These are phyloP conservation scores for Piromyces sp. DNA, from an alignment of 192 early-diverging fungal genomes.

Conservation along the genomic window DNA sequence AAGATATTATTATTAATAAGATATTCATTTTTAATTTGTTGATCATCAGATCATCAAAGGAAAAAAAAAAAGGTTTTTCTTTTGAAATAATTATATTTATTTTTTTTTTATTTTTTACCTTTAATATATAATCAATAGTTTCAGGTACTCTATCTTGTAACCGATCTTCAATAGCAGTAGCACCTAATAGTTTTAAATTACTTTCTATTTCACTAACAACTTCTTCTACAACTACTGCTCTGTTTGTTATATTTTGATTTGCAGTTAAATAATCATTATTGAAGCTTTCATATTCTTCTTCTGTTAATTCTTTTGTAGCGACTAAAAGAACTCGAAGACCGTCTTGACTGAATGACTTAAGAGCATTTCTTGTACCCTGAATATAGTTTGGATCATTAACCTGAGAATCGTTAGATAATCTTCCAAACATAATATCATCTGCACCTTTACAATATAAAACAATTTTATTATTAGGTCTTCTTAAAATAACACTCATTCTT, in stretches of 20 bases:
- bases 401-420: slow-evolving; percentile 51
- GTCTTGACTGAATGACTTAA: slow-evolving; percentile 41
- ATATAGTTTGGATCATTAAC: slow-evolving; percentile 9
- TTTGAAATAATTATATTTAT: too few relatives aligned
- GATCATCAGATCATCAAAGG: too few relatives aligned
- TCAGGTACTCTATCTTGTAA: slow-evolving; percentile 91
- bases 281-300: slow-evolving; percentile 56
- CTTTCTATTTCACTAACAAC: slow-evolving; percentile 64
- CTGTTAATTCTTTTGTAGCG: slow-evolving; percentile 51
- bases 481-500: slow-evolving; percentile 76
- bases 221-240: slow-evolving; percentile 60
- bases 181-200: slow-evolving; percentile 68
- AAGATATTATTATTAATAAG: too few relatives aligned
- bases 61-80: too few relatives aligned
- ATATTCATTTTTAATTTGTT: too few relatives aligned
- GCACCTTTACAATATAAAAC: slow-evolving; percentile 86
- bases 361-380: slow-evolving; percentile 45
- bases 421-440: slow-evolving; percentile 84
- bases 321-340: slow-evolving; percentile 77
- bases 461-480: slow-evolving; percentile 59
- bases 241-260: slow-evolving; percentile 46
- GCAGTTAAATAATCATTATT: slow-evolving; percentile 50
- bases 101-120: slow-evolving; percentile 17
- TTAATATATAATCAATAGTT: slow-evolving; percentile 61
- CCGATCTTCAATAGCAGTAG: slow-evolving; percentile 92